These are phyloP conservation scores for Ambispora gerdemannii DNA, from an alignment of 192 early-diverging fungal species.

Conservation along the genomic window DNA sequence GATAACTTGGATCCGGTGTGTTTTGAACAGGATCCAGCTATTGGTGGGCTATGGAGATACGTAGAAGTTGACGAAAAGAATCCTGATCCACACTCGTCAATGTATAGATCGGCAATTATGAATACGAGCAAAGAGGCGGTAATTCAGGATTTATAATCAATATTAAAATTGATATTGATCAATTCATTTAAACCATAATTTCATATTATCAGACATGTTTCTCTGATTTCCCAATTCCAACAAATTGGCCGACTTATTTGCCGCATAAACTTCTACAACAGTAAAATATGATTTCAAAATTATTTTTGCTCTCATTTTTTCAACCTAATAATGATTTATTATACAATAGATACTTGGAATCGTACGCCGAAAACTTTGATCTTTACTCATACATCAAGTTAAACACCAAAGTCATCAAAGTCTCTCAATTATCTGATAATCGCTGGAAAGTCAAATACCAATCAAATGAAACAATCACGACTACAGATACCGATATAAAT, in stretches of 20 bases:
- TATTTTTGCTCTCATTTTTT: background rate
- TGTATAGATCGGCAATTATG: constrained; percentile 54
- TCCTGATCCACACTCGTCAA: constrained; percentile 47
- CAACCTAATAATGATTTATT: background rate
- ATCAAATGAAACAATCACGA: background rate
- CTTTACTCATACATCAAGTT: constrained; percentile 52
- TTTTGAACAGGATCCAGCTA: constrained; percentile 49
- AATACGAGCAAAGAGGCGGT: constrained; percentile 52
- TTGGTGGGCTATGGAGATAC: constrained; percentile 59
- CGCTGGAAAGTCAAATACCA: constrained; percentile 9
- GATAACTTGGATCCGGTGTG: constrained; percentile 49
- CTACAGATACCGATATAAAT: constrained; percentile 27
- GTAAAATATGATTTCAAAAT: constrained; percentile 28
- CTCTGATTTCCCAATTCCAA: constrained; percentile 59
- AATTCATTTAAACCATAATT: background rate
- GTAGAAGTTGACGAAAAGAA: constrained; percentile 42
- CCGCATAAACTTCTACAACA: constrained; percentile 45
- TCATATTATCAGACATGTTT: constrained; percentile 33
- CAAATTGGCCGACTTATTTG: constrained; percentile 56
- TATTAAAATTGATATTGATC: background rate
- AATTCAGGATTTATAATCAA: constrained; percentile 15
- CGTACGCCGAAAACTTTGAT: constrained; percentile 50
- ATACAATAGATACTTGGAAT: constrained; percentile 47
- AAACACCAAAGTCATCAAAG: constrained; percentile 46
- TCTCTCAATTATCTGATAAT: constrained; percentile 41